These are phyloP conservation scores for Xylaria telfairii DNA, from an alignment of 495 filamentous ascomycete genomes.

Conservation along the genomic window DNA sequence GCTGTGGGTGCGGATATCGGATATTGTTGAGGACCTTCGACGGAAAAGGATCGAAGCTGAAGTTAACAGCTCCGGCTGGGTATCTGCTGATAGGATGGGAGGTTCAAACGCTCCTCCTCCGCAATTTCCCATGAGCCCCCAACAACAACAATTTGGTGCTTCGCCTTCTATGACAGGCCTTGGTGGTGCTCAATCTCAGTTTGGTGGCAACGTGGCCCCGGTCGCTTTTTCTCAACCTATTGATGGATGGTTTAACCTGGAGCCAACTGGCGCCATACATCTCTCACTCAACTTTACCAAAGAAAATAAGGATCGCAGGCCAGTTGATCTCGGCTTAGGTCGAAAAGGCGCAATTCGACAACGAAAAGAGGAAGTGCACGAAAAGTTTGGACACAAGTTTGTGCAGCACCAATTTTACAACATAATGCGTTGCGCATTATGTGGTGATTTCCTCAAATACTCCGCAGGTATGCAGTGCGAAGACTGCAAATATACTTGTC, in stretches of 20 bases:
- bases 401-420: conserved; percentile 98
- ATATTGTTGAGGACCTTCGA: conserved; percentile 96
- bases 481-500: conserved; percentile 99
- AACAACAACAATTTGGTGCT: conserved; percentile 50
- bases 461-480: conserved; percentile 98
- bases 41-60: conserved; percentile 97
- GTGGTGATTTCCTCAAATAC: conserved; percentile 98
- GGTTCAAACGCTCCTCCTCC: conserved; percentile 47
- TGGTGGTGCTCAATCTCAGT: conserved; percentile 27
- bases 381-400: conserved; percentile 99
- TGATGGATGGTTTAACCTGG: conserved; percentile 95
- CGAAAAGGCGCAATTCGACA: conserved; percentile 96
- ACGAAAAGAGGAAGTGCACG: conserved; percentile 94
- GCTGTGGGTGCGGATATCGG: conserved; percentile 94
- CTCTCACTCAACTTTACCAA: conserved; percentile 83
- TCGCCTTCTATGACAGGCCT: conserved; percentile 38
- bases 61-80: conserved; percentile 89
- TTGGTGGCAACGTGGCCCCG: conserved; percentile 40
- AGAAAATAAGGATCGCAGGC: conserved; percentile 60
- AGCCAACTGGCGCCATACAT: conserved; percentile 86
- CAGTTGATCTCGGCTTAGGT: conserved; percentile 85
- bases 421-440: conserved; percentile 99
- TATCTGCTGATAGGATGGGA: conserved; percentile 92
- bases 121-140: conserved; percentile 61
- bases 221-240: conserved; percentile 69